phyloP scores from a whole-genome alignment of 768 basidiomycete genomes.

The Termitomyces sp. region DNA sequence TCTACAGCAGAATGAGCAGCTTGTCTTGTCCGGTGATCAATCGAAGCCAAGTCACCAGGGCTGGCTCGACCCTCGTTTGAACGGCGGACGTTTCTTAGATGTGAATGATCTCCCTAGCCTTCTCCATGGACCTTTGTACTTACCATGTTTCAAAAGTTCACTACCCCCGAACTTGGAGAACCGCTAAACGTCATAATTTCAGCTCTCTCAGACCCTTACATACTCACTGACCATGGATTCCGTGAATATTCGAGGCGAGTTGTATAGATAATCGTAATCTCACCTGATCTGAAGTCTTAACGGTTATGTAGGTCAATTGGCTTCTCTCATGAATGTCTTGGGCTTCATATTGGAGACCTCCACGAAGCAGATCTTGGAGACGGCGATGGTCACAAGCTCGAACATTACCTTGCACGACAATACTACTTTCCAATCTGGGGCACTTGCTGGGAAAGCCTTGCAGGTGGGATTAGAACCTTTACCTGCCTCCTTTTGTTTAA shows the following conservation, averaged over 20 bases:
- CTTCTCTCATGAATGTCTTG: conserved; percentile 78
- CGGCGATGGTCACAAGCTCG: conserved; percentile 62
- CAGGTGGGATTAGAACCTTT: conserved; percentile 32
- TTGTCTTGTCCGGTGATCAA: not conserved
- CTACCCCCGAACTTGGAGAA: conserved; percentile 62
- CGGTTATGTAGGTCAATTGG: conserved; percentile 57
- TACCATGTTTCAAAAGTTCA: conserved; percentile 44
- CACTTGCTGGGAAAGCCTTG: conserved; percentile 84
- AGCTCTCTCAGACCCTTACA: conserved; percentile 69
- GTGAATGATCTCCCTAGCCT: conserved; percentile 33
- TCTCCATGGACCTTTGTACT: not conserved
- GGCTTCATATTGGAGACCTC: conserved; percentile 67
- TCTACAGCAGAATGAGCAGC: conserved; percentile 10
- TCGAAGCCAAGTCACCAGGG: conserved; percentile 16
- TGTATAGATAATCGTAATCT: not conserved
- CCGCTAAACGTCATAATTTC: conserved; percentile 84
- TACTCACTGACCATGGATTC: conserved; percentile 73
- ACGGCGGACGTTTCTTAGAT: conserved; percentile 73
- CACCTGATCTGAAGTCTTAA: not conserved
- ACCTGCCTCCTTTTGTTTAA: not conserved
- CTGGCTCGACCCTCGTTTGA: conserved; percentile 64
- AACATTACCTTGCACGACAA: conserved; percentile 73
- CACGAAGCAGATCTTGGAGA: conserved; percentile 84
- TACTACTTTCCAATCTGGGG: conserved; percentile 75
- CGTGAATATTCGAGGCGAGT: conserved; percentile 61